Evolutionary conservation across 352 stramenopile species (phyloP), one percentile per base, ranked within the genome.

Genomic region (Bremia lactucae): DNA sequence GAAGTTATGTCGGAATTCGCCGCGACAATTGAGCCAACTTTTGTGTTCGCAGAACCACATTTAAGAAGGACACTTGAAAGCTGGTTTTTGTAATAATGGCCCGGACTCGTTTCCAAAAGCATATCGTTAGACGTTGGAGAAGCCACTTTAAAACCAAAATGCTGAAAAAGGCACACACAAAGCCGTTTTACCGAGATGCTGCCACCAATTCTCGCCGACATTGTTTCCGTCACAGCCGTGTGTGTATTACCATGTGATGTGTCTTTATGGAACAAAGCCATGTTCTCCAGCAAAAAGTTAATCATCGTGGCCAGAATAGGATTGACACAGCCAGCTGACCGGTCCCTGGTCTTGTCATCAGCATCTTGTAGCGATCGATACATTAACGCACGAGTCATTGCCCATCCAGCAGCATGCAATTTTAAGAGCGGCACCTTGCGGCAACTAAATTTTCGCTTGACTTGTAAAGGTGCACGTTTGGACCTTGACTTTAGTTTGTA

Each of bases 81-180:
- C 53, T 93, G 81, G 36, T 93, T 91, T 11, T 61, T 47, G 40
- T 83, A 87, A 7, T 87, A 69, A 19, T 87, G 72, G 0, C 59
- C 58, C 14, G 81, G 66, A 0, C 72, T 21, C 2, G 28, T 23
- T 5, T 76, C 51, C 2, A 65, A 5, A 23, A 24, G 23, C 29
- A 29, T 37, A 15, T 14, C 15, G 13, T 34, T 29, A 26, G 28
- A 16, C 4, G 34, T 10, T 43, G 42, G 45, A 40, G 42, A 31
- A 18, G 23, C 44, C 4, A 58, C 7, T 11, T 51, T 65, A 4
- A 50, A 56, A 9, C 51, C 49, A 46, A 76, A 83, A n/a, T 70
- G 64, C 19, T 81, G 75, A 6, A 92, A 53, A 11, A 92, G 37
- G 0, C 80, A 72, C 24, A 89, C 56, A 24, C 72, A 88, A 1